Conservation (phyloP, 2,329 filamentous ascomycete species). For the Colletotrichum zoysiae region DNA sequence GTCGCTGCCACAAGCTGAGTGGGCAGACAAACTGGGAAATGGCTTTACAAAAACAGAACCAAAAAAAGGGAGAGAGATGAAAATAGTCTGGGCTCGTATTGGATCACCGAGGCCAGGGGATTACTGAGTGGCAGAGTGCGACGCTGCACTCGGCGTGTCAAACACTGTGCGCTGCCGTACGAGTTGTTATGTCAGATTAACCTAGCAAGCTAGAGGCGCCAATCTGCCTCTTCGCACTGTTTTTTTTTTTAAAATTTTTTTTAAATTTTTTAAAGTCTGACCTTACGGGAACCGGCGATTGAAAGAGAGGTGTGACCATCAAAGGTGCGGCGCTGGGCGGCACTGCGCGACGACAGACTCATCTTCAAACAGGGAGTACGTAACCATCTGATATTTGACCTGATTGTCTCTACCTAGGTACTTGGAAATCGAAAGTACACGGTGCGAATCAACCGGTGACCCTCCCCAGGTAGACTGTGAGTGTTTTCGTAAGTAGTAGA, state of each 20-base stretch:
- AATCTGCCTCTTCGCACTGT: background rate
- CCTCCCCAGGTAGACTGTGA: background rate
- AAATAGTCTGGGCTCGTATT: constrained; percentile 8
- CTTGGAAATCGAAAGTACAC: background rate
- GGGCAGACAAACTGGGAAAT: constrained; percentile 4
- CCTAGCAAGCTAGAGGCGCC: background rate
- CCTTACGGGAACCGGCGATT: background rate
- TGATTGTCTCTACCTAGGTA: constrained; percentile 5
- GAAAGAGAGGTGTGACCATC: background rate
- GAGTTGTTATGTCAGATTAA: background rate
- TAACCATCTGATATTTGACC: constrained; percentile 21
- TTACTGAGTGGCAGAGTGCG: constrained; percentile 17
- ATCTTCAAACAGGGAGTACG: constrained; percentile 22
- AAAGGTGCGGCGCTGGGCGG: background rate
- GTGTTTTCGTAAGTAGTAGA: no score
- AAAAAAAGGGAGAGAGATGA: background rate
- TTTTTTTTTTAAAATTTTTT: no score
- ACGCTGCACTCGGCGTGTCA: background rate
- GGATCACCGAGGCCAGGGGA: background rate
- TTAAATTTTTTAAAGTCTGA: background rate
- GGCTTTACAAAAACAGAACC: background rate
- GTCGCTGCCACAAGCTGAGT: background rate
- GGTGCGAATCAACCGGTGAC: background rate
- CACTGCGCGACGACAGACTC: background rate
- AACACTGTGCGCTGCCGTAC: constrained; percentile 1